These are phyloP conservation scores for Solanum lignicaule DNA, from an alignment of 257 asterid genomes.

Conservation along the genomic window DNA sequence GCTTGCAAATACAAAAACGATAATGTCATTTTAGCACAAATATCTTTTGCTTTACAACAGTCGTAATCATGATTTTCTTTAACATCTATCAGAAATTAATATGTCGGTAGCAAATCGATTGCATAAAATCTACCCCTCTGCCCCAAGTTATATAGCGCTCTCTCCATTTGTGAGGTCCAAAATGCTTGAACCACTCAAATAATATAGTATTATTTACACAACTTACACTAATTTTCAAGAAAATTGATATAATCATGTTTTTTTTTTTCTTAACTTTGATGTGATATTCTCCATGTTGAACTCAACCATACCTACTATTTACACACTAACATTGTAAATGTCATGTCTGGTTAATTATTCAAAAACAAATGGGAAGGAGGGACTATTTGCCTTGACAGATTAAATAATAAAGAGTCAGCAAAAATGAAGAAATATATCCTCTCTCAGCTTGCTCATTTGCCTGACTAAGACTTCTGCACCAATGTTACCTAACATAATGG, in stretches of 20 bases:
- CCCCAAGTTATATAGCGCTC: too few species aligned
- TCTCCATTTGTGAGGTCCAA: neutral
- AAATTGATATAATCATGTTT: neutral
- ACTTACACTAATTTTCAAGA: neutral
- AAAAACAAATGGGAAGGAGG: neutral
- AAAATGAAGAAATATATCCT: neutral
- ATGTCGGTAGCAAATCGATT: neutral
- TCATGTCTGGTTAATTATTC: neutral
- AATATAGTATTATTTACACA: neutral
- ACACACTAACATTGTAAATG: neutral
- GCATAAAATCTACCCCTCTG: neutral
- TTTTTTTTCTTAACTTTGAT: neutral
- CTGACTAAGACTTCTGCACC: neutral
- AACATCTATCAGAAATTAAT: neutral
- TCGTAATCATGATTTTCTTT: neutral
- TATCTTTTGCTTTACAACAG: neutral
- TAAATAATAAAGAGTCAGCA: neutral
- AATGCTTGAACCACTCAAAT: neutral
- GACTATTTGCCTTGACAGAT: neutral
- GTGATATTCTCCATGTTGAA: neutral
- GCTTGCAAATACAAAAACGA: neutral
- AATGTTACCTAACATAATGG: neutral
- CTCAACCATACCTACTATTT: neutral
- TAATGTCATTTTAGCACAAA: neutral
- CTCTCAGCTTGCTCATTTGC: neutral